Evolutionary conservation across 257 asterid genomes (phyloP).

Genomic region (Fraxinus americana): DNA sequence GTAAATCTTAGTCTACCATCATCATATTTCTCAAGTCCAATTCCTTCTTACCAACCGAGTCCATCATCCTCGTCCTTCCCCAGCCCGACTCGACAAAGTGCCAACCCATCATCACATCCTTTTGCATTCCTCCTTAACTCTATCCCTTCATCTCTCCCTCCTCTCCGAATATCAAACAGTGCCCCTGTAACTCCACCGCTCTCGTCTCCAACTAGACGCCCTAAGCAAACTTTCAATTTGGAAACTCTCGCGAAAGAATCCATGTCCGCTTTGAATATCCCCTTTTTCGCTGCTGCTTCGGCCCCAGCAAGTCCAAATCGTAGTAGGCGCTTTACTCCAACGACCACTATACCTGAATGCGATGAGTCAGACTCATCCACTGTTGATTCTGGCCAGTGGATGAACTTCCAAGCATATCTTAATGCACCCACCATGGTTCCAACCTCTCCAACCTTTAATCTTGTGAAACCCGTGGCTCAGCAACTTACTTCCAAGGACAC

Average conservation of each 20-base stretch:
- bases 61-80: constrained; percentile 74
- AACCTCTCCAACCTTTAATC: constrained; percentile 68
- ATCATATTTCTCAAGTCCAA: constrained; percentile 60
- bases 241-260: constrained; percentile 51
- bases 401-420: constrained; percentile 45
- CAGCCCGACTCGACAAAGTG: constrained; percentile 65
- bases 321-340: constrained; percentile 46
- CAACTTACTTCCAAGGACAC: constrained; percentile 28
- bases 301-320: constrained; percentile 88
- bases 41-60: constrained; percentile 76
- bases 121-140: constrained; percentile 61
- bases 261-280: constrained; percentile 47
- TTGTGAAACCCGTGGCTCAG: constrained; percentile 53
- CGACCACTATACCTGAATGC: constrained; percentile 78
- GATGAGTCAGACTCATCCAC: constrained; percentile 53
- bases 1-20: constrained; percentile 30
- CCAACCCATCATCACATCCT: constrained; percentile 49
- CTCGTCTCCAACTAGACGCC: constrained; percentile 77
- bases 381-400: constrained; percentile 48
- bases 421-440: constrained; percentile 35
- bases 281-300: constrained; percentile 62
- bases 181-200: constrained; percentile 91
- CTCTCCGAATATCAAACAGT: constrained; percentile 73
- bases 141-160: constrained; percentile 55
- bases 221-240: constrained; percentile 59